Conservation (phyloP, 228 moss, liverwort and hornwort genomes). For the Sphagnum magellanicum region DNA sequence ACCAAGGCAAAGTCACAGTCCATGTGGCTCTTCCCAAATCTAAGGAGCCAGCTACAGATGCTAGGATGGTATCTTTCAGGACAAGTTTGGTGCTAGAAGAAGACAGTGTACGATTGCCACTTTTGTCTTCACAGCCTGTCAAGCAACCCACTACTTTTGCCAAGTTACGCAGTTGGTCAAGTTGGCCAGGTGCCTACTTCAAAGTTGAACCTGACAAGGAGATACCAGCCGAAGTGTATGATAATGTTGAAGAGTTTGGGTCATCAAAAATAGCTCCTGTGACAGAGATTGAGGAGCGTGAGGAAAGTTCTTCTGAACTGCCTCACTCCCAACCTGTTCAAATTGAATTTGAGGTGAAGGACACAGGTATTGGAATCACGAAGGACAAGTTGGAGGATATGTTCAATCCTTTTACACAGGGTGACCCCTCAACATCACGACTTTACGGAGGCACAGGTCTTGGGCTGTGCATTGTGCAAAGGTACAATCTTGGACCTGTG, state of each 20-base stretch:
- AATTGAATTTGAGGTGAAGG: conserved; percentile 44
- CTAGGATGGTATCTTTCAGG: neutral
- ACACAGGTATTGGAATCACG: conserved; percentile 58
- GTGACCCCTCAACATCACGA: conserved; percentile 56
- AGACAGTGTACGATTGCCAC: conserved; percentile 6
- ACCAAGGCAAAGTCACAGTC: conserved; percentile 43
- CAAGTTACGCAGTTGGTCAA: conserved; percentile 42
- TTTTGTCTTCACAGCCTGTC: conserved; percentile 20
- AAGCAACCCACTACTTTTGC: conserved; percentile 24
- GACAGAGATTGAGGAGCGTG: neutral
- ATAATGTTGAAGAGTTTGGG: conserved; percentile 14
- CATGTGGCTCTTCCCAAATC: conserved; percentile 16
- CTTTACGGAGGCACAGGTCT: conserved; percentile 65
- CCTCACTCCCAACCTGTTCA: conserved; percentile 6
- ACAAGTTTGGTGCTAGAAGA: neutral
- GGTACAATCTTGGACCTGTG: conserved; percentile 13
- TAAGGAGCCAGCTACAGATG: neutral
- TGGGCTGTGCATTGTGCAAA: conserved; percentile 58
- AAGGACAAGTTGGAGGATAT: conserved; percentile 42
- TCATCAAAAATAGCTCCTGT: conserved; percentile 9
- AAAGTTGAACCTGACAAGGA: conserved; percentile 21
- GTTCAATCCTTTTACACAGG: conserved; percentile 59
- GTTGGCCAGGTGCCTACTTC: conserved; percentile 44
- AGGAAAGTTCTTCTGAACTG: neutral
- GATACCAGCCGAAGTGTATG: conserved; percentile 14